Percentiles rank a stretch among this genome's conserved stretches.
phyloP scores from a whole-genome alignment of 2,329 filamentous ascomycete genomes.

The Diaporthe vexans region DNA sequence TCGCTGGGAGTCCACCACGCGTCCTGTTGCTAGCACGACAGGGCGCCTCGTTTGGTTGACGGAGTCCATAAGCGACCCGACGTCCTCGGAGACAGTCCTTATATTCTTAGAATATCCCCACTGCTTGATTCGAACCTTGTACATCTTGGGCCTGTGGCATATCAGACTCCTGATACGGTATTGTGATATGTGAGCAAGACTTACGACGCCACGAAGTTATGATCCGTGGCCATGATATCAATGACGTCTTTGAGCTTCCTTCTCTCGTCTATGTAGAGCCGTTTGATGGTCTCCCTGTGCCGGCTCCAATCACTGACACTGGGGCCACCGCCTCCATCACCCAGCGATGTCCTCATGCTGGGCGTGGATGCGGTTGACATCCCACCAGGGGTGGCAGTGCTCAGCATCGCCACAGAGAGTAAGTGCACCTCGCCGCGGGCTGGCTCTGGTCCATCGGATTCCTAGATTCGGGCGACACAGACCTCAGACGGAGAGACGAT shows the following conservation, averaged over 20 bases:
- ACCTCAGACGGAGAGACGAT: neutral
- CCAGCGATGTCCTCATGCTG: neutral
- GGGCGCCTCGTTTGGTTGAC: conserved; percentile 12
- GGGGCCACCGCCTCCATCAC: conserved; percentile 28
- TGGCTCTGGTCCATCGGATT: neutral
- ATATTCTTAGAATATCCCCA: conserved; percentile 41
- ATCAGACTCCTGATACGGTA: conserved; percentile 7
- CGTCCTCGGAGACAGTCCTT: conserved; percentile 37
- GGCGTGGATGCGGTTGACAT: conserved; percentile 4
- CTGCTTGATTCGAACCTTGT: conserved; percentile 38
- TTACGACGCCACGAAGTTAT: conserved; percentile 44
- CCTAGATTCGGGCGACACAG: neutral
- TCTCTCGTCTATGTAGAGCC: conserved; percentile 43
- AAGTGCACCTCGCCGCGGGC: neutral
- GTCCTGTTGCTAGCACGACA: conserved; percentile 36
- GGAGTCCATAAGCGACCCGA: conserved; percentile 28
- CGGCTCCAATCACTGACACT: conserved; percentile 41
- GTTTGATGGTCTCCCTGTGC: conserved; percentile 42
- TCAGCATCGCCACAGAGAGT: neutral
- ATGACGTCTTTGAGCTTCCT: conserved; percentile 43
- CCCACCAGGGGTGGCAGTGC: neutral
- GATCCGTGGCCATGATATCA: conserved; percentile 41
- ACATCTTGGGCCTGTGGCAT: conserved; percentile 38
- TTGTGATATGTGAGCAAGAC: neutral
- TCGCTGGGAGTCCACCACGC: conserved; percentile 33